Conservation (phyloP, 768 basidiomycete genomes). For the Calocera viscosa region DNA sequence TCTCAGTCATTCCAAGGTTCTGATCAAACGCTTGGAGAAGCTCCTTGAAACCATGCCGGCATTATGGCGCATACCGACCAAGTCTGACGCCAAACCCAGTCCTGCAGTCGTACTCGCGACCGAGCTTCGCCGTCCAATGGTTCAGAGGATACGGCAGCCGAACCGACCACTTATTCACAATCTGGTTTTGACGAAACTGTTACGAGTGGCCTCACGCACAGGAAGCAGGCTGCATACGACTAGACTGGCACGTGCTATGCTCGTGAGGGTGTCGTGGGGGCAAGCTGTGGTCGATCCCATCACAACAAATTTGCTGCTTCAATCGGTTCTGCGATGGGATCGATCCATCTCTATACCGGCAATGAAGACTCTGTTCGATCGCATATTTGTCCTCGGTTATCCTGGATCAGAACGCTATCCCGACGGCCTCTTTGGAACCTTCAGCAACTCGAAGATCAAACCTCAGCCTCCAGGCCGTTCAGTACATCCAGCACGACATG, state of each 20-base stretch:
- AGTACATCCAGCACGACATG: conserved; percentile 46
- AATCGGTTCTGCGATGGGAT: conserved; percentile 45
- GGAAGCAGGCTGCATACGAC: conserved; percentile 10
- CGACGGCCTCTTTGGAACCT: conserved; percentile 7
- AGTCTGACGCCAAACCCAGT: too few relatives aligned
- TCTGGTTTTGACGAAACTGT: conserved; percentile 21
- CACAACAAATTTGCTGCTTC: conserved; percentile 57
- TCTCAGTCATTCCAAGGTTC: neutral
- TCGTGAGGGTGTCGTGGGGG: conserved; percentile 32
- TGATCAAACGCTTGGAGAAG: neutral
- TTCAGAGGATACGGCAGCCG: conserved; percentile 34
- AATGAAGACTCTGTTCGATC: conserved; percentile 51
- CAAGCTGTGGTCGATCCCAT: conserved; percentile 45
- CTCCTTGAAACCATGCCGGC: neutral
- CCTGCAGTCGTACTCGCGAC: conserved; percentile 25
- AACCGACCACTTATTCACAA: conserved; percentile 39
- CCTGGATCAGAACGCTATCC: conserved; percentile 28
- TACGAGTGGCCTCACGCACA: conserved; percentile 2
- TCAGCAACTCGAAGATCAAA: neutral
- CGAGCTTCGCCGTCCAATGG: conserved; percentile 43
- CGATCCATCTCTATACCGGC: conserved; percentile 31
- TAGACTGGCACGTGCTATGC: conserved; percentile 21
- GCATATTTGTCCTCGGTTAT: conserved; percentile 48
- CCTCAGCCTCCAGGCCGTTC: conserved; percentile 17
- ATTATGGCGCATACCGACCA: neutral